These are phyloP conservation scores for Fraxinus americana DNA, from an alignment of 257 asterid species.

Conservation along the genomic window DNA sequence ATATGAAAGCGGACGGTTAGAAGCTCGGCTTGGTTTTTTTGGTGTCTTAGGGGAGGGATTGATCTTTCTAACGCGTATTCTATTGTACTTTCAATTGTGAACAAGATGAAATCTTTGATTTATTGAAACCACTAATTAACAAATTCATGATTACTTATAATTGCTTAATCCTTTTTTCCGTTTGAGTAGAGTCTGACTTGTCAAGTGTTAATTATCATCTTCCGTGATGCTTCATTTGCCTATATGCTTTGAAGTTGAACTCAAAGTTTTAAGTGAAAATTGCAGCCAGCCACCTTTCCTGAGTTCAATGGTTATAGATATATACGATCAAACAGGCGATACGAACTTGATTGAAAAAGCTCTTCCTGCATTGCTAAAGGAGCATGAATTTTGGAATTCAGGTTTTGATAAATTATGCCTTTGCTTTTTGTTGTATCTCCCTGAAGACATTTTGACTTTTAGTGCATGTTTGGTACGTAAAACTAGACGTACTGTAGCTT, in stretches of 20 bases:
- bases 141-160: neutral
- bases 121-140: neutral
- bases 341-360: slow-evolving; percentile 45
- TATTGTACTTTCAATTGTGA: neutral
- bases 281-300: slow-evolving; percentile 90
- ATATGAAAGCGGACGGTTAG: no score
- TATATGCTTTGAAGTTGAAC: neutral
- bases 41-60: no score
- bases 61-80: no score
- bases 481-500: neutral
- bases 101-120: neutral
- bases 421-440: neutral
- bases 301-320: slow-evolving; percentile 77
- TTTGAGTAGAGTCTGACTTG: neutral
- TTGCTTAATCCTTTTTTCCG: neutral
- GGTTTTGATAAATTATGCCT: slow-evolving; percentile 37
- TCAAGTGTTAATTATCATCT: neutral
- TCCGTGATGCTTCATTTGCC: neutral
- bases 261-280: slow-evolving; percentile 13
- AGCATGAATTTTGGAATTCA: slow-evolving; percentile 78
- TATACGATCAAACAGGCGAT: slow-evolving; percentile 66
- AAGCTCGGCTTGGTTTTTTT: no score
- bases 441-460: neutral
- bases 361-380: slow-evolving; percentile 82
- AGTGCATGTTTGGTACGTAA: neutral